A percentile compares a stretch with the other conserved stretches of the same genome.
Conservation (phyloP, 2,329 filamentous ascomycete genomes). For the Phyllosticta paracitricarpa region DNA sequence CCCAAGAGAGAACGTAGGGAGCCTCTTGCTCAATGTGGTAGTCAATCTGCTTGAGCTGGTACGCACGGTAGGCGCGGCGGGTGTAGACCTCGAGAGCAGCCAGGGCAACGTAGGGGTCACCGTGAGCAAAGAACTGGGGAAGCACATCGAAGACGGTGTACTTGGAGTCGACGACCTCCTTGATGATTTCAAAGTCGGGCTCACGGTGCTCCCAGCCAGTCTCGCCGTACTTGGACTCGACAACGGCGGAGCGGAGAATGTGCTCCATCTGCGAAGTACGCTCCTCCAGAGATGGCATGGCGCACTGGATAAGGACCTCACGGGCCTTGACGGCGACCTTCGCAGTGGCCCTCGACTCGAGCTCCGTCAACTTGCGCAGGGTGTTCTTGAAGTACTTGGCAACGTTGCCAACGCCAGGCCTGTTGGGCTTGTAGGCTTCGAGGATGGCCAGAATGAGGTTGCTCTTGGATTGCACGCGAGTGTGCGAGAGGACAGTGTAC, state of each 20-base stretch:
- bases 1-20: slow-evolving; percentile 80
- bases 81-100: slow-evolving; percentile 94
- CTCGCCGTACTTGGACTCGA: slow-evolving; percentile 96
- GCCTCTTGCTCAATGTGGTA: slow-evolving; percentile 72
- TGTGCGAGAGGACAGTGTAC: slow-evolving; percentile 85
- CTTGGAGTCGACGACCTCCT: slow-evolving; percentile 97
- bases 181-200: slow-evolving; percentile 80
- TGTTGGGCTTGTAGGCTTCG: slow-evolving; percentile 91
- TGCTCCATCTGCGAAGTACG: slow-evolving; percentile 96
- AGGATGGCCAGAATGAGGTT: slow-evolving; percentile 84
- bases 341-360: slow-evolving; percentile 75
- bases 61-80: slow-evolving; percentile 92
- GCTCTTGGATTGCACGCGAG: slow-evolving; percentile 86
- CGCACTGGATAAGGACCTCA: slow-evolving; percentile 94
- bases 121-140: slow-evolving; percentile 87
- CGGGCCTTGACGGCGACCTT: slow-evolving; percentile 97
- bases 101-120: slow-evolving; percentile 86
- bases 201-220: slow-evolving; percentile 94
- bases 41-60: slow-evolving; percentile 78
- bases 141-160: slow-evolving; percentile 97
- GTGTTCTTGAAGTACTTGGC: slow-evolving; percentile 76
- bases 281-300: slow-evolving; percentile 91
- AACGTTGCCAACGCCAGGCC: slow-evolving; percentile 78
- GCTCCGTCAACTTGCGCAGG: slow-evolving; percentile 78
- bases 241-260: slow-evolving; percentile 87